Percentiles rank a stretch among this genome's conserved stretches.
These are phyloP conservation scores for Agapanthus africanus DNA, from an alignment of 106 monocot species.

Conservation along the genomic window DNA sequence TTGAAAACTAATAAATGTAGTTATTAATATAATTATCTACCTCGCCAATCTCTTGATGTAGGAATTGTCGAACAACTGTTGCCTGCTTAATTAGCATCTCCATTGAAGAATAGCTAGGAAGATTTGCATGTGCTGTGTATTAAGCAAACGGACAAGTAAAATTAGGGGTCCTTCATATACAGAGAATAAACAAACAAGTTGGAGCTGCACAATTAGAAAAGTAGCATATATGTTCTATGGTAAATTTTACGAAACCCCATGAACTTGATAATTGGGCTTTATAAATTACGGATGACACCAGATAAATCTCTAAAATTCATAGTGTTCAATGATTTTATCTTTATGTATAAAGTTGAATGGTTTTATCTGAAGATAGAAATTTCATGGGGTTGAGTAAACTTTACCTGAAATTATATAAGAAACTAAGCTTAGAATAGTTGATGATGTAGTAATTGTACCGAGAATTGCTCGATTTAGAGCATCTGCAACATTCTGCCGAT, in stretches of 20 bases:
- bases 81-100: conserved; percentile 81
- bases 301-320: too few species aligned
- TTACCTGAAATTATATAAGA: background rate
- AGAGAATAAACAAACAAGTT: background rate
- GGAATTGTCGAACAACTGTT: conserved; percentile 57
- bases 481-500: conserved; percentile 74
- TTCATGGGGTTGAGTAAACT: background rate
- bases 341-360: too few species aligned
- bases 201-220: too few species aligned
- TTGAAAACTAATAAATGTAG: too few species aligned
- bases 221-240: too few species aligned
- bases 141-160: conserved; percentile 12
- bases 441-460: conserved; percentile 26
- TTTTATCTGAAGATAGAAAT: too few species aligned
- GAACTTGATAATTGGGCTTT: too few species aligned
- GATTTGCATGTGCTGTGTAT: conserved; percentile 65
- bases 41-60: conserved; percentile 77
- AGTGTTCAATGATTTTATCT: too few species aligned
- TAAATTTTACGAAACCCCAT: too few species aligned
- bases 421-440: background rate
- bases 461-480: conserved; percentile 73
- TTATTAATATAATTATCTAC: conserved; percentile 24
- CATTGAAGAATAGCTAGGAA: conserved; percentile 79
- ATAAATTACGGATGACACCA: too few species aligned
- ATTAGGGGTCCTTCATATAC: background rate